These are phyloP conservation scores for Aspergillus nanangensis DNA, from an alignment of 495 filamentous ascomycete species.

Conservation along the genomic window DNA sequence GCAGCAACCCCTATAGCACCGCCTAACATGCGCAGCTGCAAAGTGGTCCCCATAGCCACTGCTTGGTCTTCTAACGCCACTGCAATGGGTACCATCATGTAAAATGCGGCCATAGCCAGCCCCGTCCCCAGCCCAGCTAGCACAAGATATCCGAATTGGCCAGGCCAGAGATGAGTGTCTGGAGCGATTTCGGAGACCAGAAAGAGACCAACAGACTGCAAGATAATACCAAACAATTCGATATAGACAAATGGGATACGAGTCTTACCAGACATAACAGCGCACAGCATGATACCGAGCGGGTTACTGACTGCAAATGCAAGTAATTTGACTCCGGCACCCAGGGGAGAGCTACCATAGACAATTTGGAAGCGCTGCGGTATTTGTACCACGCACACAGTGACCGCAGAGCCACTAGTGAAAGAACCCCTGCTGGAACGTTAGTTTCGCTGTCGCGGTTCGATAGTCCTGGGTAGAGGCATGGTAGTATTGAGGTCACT, in stretches of 20 bases:
- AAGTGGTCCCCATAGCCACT: constrained; percentile 17
- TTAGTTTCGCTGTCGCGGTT: background rate
- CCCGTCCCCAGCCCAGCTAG: constrained; percentile 52
- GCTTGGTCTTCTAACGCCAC: constrained; percentile 27
- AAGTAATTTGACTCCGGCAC: constrained; percentile 50
- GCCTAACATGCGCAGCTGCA: constrained; percentile 23
- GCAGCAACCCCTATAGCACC: constrained; percentile 25
- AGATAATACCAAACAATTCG: constrained; percentile 26
- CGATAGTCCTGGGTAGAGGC: background rate
- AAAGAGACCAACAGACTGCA: constrained; percentile 47
- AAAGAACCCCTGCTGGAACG: constrained; percentile 31
- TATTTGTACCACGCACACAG: constrained; percentile 48
- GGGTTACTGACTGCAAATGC: constrained; percentile 20
- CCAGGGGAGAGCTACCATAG: constrained; percentile 28
- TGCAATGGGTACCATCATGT: constrained; percentile 47
- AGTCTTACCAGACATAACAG: constrained; percentile 12
- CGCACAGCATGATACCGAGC: constrained; percentile 15
- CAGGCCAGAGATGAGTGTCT: constrained; percentile 14
- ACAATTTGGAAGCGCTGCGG: constrained; percentile 55
- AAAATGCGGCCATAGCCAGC: constrained; percentile 41
- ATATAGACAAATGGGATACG: constrained; percentile 45
- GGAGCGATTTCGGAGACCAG: constrained; percentile 35
- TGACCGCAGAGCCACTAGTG: constrained; percentile 48
- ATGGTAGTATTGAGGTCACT: background rate
- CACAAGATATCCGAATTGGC: constrained; percentile 49